Percentiles rank a stretch among this genome's conserved stretches.
These are phyloP conservation scores for Globisporangium heterothallicum DNA, from an alignment of 352 stramenopile species.

Conservation along the genomic window DNA sequence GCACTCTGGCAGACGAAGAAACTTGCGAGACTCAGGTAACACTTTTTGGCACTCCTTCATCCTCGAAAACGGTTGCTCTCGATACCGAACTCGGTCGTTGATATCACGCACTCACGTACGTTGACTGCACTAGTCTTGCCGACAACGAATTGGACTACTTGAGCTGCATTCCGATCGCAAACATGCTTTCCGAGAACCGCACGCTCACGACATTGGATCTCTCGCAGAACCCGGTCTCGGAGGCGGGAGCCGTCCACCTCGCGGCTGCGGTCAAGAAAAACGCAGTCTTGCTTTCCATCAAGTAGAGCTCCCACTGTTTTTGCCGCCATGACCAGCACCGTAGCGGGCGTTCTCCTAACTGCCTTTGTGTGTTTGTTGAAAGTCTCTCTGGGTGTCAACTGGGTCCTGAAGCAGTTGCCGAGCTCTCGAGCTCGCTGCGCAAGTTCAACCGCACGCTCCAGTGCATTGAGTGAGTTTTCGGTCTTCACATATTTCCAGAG, in stretches of 20 bases:
- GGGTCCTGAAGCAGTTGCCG: conserved; percentile 34
- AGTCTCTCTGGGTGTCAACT: conserved; percentile 39
- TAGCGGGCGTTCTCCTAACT: conserved; percentile 2
- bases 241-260: conserved; percentile 40
- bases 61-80: too few species aligned
- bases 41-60: too few species aligned
- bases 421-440: conserved; percentile 23
- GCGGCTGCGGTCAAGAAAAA: conserved; percentile 52
- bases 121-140: conserved; percentile 27
- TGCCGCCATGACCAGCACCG: too few species aligned
- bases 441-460: conserved; percentile 52
- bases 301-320: conserved; percentile 19
- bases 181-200: conserved; percentile 59
- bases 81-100: too few species aligned
- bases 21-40: conserved; percentile 33
- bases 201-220: conserved; percentile 33
- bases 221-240: conserved; percentile 36
- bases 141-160: conserved; percentile 59
- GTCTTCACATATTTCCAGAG: not conserved
- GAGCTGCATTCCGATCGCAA: conserved; percentile 28
- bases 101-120: too few species aligned
- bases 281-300: conserved; percentile 29
- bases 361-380: not conserved
- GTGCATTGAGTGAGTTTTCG: conserved; percentile 25
- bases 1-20: conserved; percentile 36